Evolutionary conservation across 148 eudicot species (phyloP).

Genomic region (Salicornia ramosissima): DNA sequence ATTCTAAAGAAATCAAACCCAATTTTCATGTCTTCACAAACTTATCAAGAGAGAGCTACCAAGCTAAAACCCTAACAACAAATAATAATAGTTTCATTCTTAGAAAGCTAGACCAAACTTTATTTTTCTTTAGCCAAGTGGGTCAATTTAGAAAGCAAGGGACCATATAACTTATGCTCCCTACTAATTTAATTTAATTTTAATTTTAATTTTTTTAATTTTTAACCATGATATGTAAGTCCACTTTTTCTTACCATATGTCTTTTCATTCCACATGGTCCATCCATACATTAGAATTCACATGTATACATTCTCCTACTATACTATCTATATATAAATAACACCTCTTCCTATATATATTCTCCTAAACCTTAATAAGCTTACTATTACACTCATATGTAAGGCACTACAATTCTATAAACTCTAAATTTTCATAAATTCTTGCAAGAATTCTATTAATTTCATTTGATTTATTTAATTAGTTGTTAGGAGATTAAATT

Average conservation of each 20-base stretch:
- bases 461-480: neutral
- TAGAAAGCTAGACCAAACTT: conserved; percentile 11
- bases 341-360: neutral
- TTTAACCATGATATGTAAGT: neutral
- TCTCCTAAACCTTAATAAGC: neutral
- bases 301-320: neutral
- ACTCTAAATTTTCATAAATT: neutral
- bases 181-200: no score
- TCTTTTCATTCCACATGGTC: conserved; percentile 26
- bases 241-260: conserved; percentile 7
- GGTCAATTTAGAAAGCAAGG: conserved; percentile 25
- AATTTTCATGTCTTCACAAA: conserved; percentile 1
- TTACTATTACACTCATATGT: neutral
- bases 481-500: no score
- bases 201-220: no score
- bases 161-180: conserved; percentile 29
- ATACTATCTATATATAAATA: conserved; percentile 17
- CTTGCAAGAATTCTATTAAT: neutral
- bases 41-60: conserved; percentile 3
- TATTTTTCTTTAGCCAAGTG: conserved; percentile 15
- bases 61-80: no score
- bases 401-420: neutral
- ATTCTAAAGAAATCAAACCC: neutral
- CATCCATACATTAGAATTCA: conserved; percentile 13
- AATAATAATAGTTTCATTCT: conserved; percentile 6